Percentiles rank a stretch among this genome's conserved stretches.
Conservation (phyloP, 306 rosid species). For the Leucaena leucocephala region DNA sequence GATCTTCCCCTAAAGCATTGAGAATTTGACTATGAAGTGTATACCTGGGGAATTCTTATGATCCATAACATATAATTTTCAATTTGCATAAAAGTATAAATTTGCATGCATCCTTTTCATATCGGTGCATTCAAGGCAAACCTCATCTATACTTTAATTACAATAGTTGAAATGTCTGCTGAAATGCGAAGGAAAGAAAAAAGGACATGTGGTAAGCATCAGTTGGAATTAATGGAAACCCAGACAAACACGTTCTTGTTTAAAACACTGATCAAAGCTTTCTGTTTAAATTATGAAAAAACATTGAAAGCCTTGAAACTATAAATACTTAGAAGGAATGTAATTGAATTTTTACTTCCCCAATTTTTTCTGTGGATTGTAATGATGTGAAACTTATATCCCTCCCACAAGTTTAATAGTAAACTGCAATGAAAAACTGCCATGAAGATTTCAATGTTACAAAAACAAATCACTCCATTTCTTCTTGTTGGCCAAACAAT, state of each 20-base stretch:
- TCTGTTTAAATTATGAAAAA: background rate
- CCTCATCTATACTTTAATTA: background rate
- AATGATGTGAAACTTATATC: background rate
- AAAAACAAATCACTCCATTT: slow-evolving; percentile 20
- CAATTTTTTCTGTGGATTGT: background rate
- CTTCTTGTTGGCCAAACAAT: slow-evolving; percentile 11
- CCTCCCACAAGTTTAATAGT: background rate
- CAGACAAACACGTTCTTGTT: background rate
- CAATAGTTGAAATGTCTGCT: background rate
- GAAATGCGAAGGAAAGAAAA: background rate
- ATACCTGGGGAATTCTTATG: background rate
- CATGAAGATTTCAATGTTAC: slow-evolving; percentile 24
- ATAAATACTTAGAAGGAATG: background rate
- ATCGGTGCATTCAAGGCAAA: background rate
- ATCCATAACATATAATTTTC: background rate
- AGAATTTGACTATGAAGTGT: background rate
- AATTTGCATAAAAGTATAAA: background rate
- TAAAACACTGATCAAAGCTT: background rate
- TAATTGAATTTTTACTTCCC: background rate
- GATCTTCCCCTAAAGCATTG: background rate
- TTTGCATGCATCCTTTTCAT: background rate
- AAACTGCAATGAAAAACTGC: slow-evolving; percentile 29
- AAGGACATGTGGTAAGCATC: background rate
- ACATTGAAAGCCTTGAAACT: background rate
- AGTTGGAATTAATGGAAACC: background rate